Conservation (phyloP, 345 rosid species). For the Acer saccharum region DNA sequence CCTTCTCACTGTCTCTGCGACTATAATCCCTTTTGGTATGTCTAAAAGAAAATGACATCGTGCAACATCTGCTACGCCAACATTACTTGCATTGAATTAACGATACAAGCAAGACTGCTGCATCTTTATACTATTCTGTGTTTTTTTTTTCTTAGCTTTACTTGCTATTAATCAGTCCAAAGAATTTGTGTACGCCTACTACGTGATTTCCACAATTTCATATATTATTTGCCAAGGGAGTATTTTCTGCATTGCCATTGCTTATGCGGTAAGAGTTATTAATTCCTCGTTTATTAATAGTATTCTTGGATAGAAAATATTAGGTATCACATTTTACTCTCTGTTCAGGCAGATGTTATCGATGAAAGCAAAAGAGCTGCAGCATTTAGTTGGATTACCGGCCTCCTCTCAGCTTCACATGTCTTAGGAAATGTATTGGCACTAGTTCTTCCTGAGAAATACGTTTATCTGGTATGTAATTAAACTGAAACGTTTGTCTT, state of each 20-base stretch:
- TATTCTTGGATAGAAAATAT: neutral
- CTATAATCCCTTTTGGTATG: conserved; percentile 54
- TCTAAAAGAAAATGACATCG: neutral
- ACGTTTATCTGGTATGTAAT: conserved; percentile 41
- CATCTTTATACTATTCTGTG: neutral
- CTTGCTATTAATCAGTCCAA: conserved; percentile 45
- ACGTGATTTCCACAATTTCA: conserved; percentile 52
- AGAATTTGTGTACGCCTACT: conserved; percentile 55
- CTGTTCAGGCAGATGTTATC: conserved; percentile 51
- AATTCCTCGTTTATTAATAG: neutral
- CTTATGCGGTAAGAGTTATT: conserved; percentile 45
- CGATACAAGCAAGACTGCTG: neutral
- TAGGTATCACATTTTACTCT: conserved; percentile 16
- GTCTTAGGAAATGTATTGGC: conserved; percentile 52
- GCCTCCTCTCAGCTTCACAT: conserved; percentile 55
- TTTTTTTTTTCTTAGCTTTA: conserved; percentile 35
- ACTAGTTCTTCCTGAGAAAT: conserved; percentile 52
- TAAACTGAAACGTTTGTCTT: neutral
- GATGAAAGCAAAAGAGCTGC: conserved; percentile 45
- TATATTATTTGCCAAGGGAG: conserved; percentile 60
- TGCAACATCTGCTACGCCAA: neutral
- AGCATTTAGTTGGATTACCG: conserved; percentile 61
- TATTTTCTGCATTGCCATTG: conserved; percentile 56
- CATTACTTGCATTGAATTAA: neutral
- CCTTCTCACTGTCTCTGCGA: conserved; percentile 43